Base-by-base conservation (phyloP, 768 basidiomycete species). In the Infundibulicybe gibba region DNA sequence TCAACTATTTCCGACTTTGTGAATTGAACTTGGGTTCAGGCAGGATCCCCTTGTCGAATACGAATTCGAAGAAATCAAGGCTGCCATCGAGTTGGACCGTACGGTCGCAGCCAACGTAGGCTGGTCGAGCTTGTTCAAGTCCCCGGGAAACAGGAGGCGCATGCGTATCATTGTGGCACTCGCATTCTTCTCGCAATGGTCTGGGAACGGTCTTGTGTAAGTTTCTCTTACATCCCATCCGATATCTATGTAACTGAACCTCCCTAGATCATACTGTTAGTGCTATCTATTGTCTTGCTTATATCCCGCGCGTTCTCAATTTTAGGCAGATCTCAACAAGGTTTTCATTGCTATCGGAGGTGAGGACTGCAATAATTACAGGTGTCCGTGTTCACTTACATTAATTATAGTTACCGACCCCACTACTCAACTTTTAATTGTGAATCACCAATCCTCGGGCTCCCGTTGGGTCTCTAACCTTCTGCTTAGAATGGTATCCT, bases 51-150 rank as follows among this genome's bases (percentile, higher is more conserved):
- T 81, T 1, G 79, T 83, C 1, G 68, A 76, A 51, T 81, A 76
- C 56, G 80, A 83, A 57, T 82, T 78, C 52, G 71, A 77, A 52
- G 83, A 85, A 61, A 85, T 86, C 66, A 81, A 78, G 57, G 71
- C 77, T 19, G 80, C 80, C 5, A 67, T 80, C 46, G 65, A 61
- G 3, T 64, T 75, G 38, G 73, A 72, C 56, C 66, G 65, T 40
- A 66, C 65, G 32, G 63, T 70, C n/a, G 66, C 68, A 19, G 49
- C 65, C 9, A 66, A 69, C 32, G 62, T 75, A 15, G 73, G 74
- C 16, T 82, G 72, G 75, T 34, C 53, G 30, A 65, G 61, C 35
- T 62, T 80, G 40, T 57, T 81, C 59, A 72, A 63, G 57, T 75
- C 66, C 10, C 63, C 61, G 4, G 82, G 80, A 8, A 84, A 84